Evolutionary conservation across 805 yeast genomes (phyloP), one percentile per base, ranked within the genome.

Genomic region (Candida odintsovae): DNA sequence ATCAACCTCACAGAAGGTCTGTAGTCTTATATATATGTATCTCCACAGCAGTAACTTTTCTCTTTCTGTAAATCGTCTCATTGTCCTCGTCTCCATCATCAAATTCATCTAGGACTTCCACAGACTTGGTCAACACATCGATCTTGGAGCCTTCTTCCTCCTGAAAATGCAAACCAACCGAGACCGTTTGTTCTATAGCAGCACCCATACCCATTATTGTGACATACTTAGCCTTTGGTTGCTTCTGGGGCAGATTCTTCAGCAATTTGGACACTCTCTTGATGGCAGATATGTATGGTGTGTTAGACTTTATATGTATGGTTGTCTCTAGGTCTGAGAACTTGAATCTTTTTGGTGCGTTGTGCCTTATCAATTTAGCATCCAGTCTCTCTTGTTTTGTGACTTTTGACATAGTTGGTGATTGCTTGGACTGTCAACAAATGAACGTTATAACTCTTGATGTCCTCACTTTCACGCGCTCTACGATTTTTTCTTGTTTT

Each of bases 171-270:
- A 79, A 61, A 0, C 79, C 95, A 1, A 90, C 51, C 13, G 81
- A 69, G n/a, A 85, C 50, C 0, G 83, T 78, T 55, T 77, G 83
- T 42, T 75, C 80, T 10, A 85, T 78, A 10, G 90, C 76, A 46
- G 71, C 73, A 2, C 96, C 96, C 84, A 87, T 81, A 0, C 95
- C 97, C 45, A 77, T 64, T 3, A 90, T 73, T 0, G 74, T 69
- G 8, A 88, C 71, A 57, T 69, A 77, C 23, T 67, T 57, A 0
- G 68, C 67, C 18, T 63, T 65, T n/a, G 68, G 66, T 12, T 69
- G 70, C 35, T 68, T 71, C 46, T 72, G 72, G 47, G 70, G 67
- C 51, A 78, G 70, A 41, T 71, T 72, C 6, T 62, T 66, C 20
- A 88, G 61, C 43, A 72, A 67, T 57, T 78, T 80, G 37, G 71